Evolutionary conservation across 2,329 filamentous ascomycete species (phyloP).

Genomic region (Epichloe hybrida): DNA sequence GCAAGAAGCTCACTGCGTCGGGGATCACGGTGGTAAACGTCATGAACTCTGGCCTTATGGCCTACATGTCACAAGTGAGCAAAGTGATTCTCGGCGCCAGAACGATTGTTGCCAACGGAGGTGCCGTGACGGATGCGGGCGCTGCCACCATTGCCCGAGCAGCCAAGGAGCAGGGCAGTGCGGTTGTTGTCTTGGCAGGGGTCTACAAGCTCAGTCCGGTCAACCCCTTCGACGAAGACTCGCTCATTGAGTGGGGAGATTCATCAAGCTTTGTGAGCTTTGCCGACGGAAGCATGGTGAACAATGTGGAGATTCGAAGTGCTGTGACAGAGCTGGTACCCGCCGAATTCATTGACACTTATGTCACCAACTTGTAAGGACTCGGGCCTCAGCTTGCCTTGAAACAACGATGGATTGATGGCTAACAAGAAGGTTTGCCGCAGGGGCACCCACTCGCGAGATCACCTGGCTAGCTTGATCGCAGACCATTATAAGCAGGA

Average conservation of each 20-base stretch:
- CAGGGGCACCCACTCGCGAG: conserved; percentile 54
- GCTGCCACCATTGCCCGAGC: conserved; percentile 71
- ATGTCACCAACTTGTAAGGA: conserved; percentile 62
- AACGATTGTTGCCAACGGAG: conserved; percentile 77
- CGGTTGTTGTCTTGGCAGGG: conserved; percentile 78
- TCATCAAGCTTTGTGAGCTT: conserved; percentile 64
- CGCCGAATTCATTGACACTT: conserved; percentile 61
- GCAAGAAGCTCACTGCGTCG: conserved; percentile 62
- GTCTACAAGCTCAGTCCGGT: conserved; percentile 91
- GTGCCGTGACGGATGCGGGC: conserved; percentile 73
- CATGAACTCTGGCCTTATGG: conserved; percentile 73
- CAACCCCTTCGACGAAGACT: conserved; percentile 70
- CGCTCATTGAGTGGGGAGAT: conserved; percentile 76
- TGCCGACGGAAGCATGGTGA: conserved; percentile 65
- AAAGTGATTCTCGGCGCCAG: conserved; percentile 88
- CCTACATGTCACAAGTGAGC: conserved; percentile 88
- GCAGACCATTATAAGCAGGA: conserved; percentile 64
- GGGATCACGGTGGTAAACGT: conserved; percentile 77
- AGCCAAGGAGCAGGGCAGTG: conserved; percentile 67
- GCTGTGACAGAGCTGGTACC: conserved; percentile 74
- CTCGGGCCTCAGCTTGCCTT: background rate
- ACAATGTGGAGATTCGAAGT: conserved; percentile 63
- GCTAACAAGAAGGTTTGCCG: background rate
- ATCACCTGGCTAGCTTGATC: conserved; percentile 60
- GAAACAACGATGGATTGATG: background rate